Conservation (phyloP, 176 grass and related monocot species). For the Zoysia pacifica region DNA sequence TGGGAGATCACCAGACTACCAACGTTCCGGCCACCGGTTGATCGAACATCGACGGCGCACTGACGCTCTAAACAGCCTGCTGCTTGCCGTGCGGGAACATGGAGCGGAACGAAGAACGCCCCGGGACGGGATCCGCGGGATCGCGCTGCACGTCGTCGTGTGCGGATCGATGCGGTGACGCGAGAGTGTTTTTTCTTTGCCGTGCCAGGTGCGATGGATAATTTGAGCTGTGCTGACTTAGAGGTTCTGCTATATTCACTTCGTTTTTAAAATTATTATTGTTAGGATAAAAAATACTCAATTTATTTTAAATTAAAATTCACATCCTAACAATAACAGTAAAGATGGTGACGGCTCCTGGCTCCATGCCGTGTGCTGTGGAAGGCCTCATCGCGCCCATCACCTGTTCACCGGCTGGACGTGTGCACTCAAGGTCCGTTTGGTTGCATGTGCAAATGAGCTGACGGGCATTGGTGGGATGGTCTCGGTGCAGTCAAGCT, state of each 20-base stretch:
- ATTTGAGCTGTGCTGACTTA: background rate
- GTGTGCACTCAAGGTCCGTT: background rate
- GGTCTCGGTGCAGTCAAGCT: no score
- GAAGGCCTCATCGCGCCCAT: background rate
- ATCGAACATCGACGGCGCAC: constrained; percentile 1
- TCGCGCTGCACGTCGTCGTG: background rate
- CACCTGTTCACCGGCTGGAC: background rate
- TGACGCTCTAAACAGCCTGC: background rate
- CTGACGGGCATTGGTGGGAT: no score
- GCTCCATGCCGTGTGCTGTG: background rate
- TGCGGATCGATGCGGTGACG: background rate
- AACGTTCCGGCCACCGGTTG: background rate
- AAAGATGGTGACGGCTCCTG: background rate
- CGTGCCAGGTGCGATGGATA: background rate
- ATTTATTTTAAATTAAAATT: no score
- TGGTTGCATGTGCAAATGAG: no score
- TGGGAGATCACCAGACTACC: background rate
- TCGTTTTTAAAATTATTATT: no score
- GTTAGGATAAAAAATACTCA: no score
- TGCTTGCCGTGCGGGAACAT: background rate
- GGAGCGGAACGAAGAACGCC: background rate
- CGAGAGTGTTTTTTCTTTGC: background rate
- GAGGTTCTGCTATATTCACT: background rate
- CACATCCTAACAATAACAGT: no score
- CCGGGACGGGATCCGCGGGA: background rate